Evolutionary conservation across 164 flowering plant species (phyloP).

Genomic region (Annona cherimola): DNA sequence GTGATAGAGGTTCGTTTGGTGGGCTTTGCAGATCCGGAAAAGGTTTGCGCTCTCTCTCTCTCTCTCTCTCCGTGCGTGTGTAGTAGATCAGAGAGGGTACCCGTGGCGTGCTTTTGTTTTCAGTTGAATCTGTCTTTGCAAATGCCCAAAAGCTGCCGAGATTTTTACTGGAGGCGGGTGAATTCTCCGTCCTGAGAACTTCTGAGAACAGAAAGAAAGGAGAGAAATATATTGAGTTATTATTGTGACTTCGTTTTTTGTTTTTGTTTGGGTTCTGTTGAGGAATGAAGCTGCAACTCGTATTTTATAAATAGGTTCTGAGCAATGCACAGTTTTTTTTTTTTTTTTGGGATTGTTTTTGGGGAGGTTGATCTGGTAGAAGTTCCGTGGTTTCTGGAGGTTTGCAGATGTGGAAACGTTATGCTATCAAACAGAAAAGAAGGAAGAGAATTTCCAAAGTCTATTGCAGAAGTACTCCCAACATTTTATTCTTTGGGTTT

Average conservation of each 20-base stretch:
- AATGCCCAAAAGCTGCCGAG: neutral
- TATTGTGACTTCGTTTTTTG: neutral
- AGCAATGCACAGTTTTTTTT: neutral
- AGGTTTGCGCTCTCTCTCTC: neutral
- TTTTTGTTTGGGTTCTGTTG: neutral
- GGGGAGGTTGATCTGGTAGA: too few relatives aligned
- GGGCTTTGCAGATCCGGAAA: neutral
- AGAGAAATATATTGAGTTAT: too few relatives aligned
- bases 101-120: neutral
- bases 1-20: neutral
- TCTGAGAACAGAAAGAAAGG: too few relatives aligned
- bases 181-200: neutral
- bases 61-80: neutral
- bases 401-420: neutral
- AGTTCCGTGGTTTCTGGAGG: neutral
- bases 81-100: neutral
- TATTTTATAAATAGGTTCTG: neutral
- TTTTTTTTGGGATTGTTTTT: too few relatives aligned
- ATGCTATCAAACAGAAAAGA: neutral
- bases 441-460: neutral
- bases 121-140: neutral
- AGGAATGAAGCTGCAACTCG: neutral
- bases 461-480: neutral
- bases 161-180: constrained; percentile 1
- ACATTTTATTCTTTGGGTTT: neutral